Evolutionary conservation across 2,329 filamentous ascomycete genomes (phyloP).

Genomic region (Fusarium bactridioides): DNA sequence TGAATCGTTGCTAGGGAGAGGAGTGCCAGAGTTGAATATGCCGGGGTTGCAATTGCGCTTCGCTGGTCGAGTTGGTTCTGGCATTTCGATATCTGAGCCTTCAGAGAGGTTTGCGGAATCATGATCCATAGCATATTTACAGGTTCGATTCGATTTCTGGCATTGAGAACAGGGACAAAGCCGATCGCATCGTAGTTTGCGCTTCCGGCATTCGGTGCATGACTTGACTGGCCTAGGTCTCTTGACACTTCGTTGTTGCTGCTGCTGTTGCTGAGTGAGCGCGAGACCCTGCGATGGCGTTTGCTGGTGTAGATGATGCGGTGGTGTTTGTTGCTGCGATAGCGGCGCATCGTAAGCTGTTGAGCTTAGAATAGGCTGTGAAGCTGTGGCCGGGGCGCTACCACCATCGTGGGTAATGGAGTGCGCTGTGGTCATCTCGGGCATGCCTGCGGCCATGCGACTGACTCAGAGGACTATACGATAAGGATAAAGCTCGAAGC

Average conservation of each 20-base stretch:
- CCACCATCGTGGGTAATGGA: constrained; percentile 37
- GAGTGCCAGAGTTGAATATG: constrained; percentile 33
- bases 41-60: constrained; percentile 50
- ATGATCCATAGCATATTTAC: constrained; percentile 61
- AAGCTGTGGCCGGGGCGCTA: constrained; percentile 16
- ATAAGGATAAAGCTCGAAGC: constrained; percentile 2
- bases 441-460: constrained; percentile 14
- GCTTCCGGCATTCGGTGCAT: constrained; percentile 64
- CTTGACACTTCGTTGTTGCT: constrained; percentile 58
- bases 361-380: constrained; percentile 28
- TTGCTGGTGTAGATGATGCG: constrained; percentile 41
- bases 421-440: constrained; percentile 37
- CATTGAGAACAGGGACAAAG: constrained; percentile 66
- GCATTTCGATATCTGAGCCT: constrained; percentile 53
- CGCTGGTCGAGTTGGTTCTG: constrained; percentile 45
- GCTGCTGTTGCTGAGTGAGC: constrained; percentile 38
- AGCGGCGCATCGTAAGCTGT: constrained; percentile 37
- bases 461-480: not conserved
- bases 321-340: constrained; percentile 41
- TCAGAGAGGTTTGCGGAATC: constrained; percentile 58
- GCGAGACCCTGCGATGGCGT: constrained; percentile 37
- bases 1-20: constrained; percentile 37
- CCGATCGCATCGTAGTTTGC: constrained; percentile 65
- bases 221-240: constrained; percentile 64
- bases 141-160: constrained; percentile 62